Conservation (phyloP, 768 basidiomycete species). For the Serendipita vermifera region DNA sequence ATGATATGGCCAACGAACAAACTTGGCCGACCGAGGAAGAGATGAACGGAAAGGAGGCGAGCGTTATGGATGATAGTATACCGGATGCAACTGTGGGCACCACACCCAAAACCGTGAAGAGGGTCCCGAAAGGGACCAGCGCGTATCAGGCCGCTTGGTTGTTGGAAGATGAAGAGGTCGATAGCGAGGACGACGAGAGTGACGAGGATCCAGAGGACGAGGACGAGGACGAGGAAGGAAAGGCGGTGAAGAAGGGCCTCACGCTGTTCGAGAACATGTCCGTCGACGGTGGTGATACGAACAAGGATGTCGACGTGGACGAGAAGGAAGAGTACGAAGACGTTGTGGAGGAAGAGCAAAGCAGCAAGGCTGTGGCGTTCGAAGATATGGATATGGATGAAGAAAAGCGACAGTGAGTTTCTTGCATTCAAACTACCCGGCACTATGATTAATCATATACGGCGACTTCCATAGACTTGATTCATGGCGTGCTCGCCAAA, state of each 20-base stretch:
- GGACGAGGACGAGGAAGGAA: conserved; percentile 21
- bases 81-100: conserved; percentile 59
- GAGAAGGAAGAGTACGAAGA: conserved; percentile 41
- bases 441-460: background rate
- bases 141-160: conserved; percentile 98
- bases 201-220: conserved; percentile 33
- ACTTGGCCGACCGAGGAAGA: conserved; percentile 99
- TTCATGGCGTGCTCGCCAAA: conserved; percentile 61
- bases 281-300: conserved; percentile 39
- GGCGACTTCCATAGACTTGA: conserved; percentile 36
- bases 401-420: conserved; percentile 69
- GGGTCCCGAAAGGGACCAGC: conserved; percentile 89
- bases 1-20: conserved; percentile 87
- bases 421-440: background rate
- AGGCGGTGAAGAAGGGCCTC: conserved; percentile 28
- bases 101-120: conserved; percentile 66
- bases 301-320: conserved; percentile 38
- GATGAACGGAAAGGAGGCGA: conserved; percentile 38
- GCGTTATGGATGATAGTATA: conserved; percentile 23
- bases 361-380: conserved; percentile 42
- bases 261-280: conserved; percentile 36
- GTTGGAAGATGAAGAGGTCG: conserved; percentile 63
- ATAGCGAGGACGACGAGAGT: conserved; percentile 35
- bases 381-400: conserved; percentile 73
- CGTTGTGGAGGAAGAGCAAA: conserved; percentile 16